These are phyloP conservation scores for Umbelopsis vinacea DNA, from an alignment of 192 early-diverging fungal genomes.

Conservation along the genomic window DNA sequence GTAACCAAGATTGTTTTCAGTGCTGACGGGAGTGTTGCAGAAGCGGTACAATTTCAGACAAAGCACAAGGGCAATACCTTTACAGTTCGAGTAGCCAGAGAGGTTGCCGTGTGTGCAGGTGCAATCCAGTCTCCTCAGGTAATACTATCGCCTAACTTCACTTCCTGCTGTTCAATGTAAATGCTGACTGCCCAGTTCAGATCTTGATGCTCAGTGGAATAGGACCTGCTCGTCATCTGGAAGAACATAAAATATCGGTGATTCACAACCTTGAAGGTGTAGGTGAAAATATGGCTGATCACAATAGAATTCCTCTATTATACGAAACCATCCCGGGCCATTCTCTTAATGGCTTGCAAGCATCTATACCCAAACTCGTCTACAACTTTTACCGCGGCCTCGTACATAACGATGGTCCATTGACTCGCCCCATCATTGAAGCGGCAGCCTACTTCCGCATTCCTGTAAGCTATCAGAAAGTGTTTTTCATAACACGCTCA, in stretches of 20 bases:
- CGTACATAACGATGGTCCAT: background rate
- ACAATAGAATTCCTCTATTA: constrained; percentile 5
- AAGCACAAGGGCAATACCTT: background rate
- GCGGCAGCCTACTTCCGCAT: background rate
- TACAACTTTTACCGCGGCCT: background rate
- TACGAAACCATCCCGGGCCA: background rate
- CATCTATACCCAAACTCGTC: background rate
- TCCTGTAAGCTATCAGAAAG: background rate
- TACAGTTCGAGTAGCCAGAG: background rate
- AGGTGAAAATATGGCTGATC: constrained; percentile 7
- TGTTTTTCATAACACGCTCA: background rate
- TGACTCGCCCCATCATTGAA: constrained; percentile 7
- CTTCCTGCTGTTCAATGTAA: background rate
- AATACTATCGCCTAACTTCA: background rate
- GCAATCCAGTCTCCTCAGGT: constrained; percentile 18
- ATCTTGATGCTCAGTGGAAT: constrained; percentile 6
- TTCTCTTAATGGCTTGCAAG: background rate
- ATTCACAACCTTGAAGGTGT: constrained; percentile 1
- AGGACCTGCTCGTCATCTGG: background rate
- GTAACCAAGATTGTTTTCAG: constrained; percentile 6
- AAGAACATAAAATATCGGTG: constrained; percentile 3
- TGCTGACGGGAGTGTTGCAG: background rate
- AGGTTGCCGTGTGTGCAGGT: background rate
- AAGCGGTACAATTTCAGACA: constrained; percentile 3
- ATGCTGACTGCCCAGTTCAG: background rate